Conservation (phyloP, 1,284 basidiomycete genomes). For the Cutaneotrichosporon daszewskae region DNA sequence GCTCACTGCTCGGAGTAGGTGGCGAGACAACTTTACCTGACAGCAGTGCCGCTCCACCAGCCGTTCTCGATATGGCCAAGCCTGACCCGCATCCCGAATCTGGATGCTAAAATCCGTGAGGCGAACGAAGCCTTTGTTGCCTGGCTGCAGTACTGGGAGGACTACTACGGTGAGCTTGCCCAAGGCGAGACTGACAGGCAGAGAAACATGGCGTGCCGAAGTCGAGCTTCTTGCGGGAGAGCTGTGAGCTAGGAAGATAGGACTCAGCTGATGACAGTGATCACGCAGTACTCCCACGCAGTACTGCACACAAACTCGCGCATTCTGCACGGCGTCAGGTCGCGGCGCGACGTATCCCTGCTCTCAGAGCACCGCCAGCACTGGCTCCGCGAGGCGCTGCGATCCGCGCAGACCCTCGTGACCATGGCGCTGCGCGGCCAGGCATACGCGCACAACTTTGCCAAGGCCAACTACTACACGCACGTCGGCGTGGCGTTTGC, state of each 20-base stretch:
- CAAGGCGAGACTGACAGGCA: not conserved
- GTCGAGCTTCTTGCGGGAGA: constrained; percentile 13
- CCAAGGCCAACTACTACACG: constrained; percentile 13
- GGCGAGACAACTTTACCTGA: not conserved
- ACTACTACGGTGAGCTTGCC: constrained; percentile 23
- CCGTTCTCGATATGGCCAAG: constrained; percentile 33
- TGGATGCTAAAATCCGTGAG: constrained; percentile 36
- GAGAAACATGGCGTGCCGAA: constrained; percentile 4
- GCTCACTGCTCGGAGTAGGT: constrained; percentile 33
- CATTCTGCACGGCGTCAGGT: constrained; percentile 28
- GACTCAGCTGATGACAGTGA: constrained; percentile 9
- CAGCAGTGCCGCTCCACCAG: constrained; percentile 32
- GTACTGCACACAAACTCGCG: constrained; percentile 30
- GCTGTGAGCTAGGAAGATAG: constrained; percentile 1
- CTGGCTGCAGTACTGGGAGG: constrained; percentile 46
- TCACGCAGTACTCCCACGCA: constrained; percentile 17
- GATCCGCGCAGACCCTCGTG: constrained; percentile 25
- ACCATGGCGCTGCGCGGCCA: constrained; percentile 23
- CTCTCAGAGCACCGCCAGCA: constrained; percentile 21
- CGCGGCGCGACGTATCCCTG: constrained; percentile 21
- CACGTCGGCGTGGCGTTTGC: constrained; percentile 37
- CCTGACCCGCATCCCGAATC: constrained; percentile 25
- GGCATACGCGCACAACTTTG: constrained; percentile 26
- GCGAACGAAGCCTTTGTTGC: constrained; percentile 31
- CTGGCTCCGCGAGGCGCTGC: constrained; percentile 24